Conservation (phyloP, 2,329 filamentous ascomycete species). For the Metarhizium anisopliae region DNA sequence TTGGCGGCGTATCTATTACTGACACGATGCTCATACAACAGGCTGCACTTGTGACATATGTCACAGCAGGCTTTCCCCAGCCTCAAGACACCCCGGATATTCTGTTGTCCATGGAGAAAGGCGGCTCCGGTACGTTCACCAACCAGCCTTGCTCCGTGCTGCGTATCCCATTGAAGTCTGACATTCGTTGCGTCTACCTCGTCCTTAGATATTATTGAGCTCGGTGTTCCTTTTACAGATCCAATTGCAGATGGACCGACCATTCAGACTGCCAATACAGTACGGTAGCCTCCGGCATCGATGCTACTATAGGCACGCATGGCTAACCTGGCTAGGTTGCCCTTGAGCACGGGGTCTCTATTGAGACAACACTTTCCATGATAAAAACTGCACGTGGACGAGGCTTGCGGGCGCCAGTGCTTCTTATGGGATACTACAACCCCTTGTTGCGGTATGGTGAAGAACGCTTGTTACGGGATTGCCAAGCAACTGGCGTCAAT, state of each 20-base stretch:
- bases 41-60: slow-evolving; percentile 87
- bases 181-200: neutral
- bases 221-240: slow-evolving; percentile 94
- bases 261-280: slow-evolving; percentile 91
- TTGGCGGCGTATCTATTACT: neutral
- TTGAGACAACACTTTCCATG: slow-evolving; percentile 70
- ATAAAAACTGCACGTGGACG: slow-evolving; percentile 69
- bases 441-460: slow-evolving; percentile 91
- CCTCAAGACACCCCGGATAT: slow-evolving; percentile 76
- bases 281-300: slow-evolving; percentile 25
- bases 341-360: slow-evolving; percentile 79
- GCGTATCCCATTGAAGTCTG: neutral
- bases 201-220: slow-evolving; percentile 71
- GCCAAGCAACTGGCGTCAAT: slow-evolving; percentile 76
- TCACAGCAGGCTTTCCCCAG: slow-evolving; percentile 86
- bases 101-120: slow-evolving; percentile 81
- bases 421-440: slow-evolving; percentile 99
- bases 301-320: neutral
- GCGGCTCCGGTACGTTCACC: slow-evolving; percentile 64
- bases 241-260: slow-evolving; percentile 96
- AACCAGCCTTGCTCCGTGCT: neutral
- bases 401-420: slow-evolving; percentile 71
- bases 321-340: slow-evolving; percentile 41
- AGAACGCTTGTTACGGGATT: slow-evolving; percentile 77
- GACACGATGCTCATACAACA: slow-evolving; percentile 24